Base-by-base conservation (phyloP, 129 eudicot genomes). In the Helianthus tuberosus region DNA sequence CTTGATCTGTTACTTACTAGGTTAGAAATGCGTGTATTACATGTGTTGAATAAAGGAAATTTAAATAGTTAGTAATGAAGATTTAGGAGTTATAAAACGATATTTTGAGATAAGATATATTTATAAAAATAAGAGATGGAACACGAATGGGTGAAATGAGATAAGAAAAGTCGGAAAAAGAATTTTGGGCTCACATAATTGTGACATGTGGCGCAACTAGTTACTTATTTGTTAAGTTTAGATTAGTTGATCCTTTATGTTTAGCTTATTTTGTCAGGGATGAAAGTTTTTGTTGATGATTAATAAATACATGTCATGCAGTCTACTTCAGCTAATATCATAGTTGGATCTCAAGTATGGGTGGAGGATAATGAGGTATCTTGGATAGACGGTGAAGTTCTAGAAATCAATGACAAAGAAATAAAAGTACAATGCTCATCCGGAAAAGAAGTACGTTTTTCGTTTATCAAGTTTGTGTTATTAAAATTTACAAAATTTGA, bases 301-400 rank as follows among this genome's bases (percentile, higher is more conserved):
- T 13, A 43, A 17, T 41, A 11, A 53, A 43, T n/a, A 43, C 8
- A 29, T 52, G 11, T 75, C 32, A 41, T 86, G 84, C 85, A 89
- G 96, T 73, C 83, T 82, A 76, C 84, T 72, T 69, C 89, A 17
- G 48, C 65, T 43, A 82, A 73, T 74, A 68, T 85, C 68, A 82
- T 78, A 46, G 84, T 86, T 66, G 98, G 98, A 64, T 85, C 98
- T 73, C 98, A 79, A 63, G 96, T 93, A 20, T 93, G 98, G 98
- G 92, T 93, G 73, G 96, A 84, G 85, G 95, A 93, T 84, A 67
- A 78, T 41, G 96, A 82, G 23, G 90, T 63, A 79, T 89, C 96
- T 74, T 93, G 98, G 98, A 60, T 87, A 87, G 96, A 85, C 76
- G 98, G 96, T 63, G 92, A 81, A 51, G 90, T 93, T 77, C 66